Evolutionary conservation across 805 yeast genomes (phyloP).

Genomic region (Yarrowia alimentaria): DNA sequence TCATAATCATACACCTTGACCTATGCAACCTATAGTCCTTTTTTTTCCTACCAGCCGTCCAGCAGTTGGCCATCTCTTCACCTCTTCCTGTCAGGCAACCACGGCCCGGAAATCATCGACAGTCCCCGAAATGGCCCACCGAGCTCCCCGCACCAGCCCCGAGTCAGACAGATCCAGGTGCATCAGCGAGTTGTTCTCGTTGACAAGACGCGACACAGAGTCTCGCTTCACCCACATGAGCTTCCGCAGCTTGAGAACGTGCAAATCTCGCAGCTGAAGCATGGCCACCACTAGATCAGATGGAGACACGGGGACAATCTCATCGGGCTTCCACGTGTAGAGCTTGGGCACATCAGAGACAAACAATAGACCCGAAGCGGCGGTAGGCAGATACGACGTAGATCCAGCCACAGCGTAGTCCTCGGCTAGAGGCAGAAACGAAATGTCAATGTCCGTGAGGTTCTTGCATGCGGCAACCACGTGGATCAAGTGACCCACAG

Average conservation of each 20-base stretch:
- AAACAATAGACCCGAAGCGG: slow-evolving; percentile 32
- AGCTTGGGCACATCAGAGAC: slow-evolving; percentile 42
- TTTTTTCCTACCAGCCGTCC: too few relatives aligned
- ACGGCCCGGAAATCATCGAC: slow-evolving; percentile 1
- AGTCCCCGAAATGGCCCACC: slow-evolving; percentile 17
- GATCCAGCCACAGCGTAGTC: slow-evolving; percentile 51
- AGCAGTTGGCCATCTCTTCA: too few relatives aligned
- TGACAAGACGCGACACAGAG: slow-evolving; percentile 33
- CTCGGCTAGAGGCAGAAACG: slow-evolving; percentile 57
- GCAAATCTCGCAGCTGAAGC: slow-evolving; percentile 40
- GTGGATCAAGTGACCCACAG: slow-evolving; percentile 73
- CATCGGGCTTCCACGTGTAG: slow-evolving; percentile 38
- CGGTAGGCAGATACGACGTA: slow-evolving; percentile 10
- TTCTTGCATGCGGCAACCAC: slow-evolving; percentile 66
- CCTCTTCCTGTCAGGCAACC: too few relatives aligned
- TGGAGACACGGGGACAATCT: slow-evolving; percentile 33
- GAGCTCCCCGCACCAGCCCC: slow-evolving; percentile 8
- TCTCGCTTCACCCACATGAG: slow-evolving; percentile 51
- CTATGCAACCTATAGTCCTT: too few relatives aligned
- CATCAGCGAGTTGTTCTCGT: slow-evolving; percentile 25
- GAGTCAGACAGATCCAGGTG: slow-evolving; percentile 12
- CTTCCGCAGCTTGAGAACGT: slow-evolving; percentile 45
- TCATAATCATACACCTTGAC: too few relatives aligned
- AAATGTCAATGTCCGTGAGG: slow-evolving; percentile 55
- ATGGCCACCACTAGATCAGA: slow-evolving; percentile 36